A percentile compares a stretch with the other conserved stretches of the same genome.
These are phyloP conservation scores for Gamarada debralockiae DNA, from an alignment of 495 filamentous ascomycete genomes.

Conservation along the genomic window DNA sequence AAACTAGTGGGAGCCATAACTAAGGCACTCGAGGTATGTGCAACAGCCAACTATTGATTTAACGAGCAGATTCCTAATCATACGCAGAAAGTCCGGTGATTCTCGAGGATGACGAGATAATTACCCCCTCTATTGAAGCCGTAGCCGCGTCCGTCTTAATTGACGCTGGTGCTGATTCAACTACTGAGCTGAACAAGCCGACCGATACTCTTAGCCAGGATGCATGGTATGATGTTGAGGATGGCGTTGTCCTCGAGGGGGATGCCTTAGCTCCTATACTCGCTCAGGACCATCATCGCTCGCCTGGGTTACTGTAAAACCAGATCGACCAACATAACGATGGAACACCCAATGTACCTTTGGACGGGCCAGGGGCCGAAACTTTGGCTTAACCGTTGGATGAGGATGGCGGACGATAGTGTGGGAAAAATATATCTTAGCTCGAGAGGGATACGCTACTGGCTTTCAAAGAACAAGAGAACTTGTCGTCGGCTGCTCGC, in stretches of 20 bases:
- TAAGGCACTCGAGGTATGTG: background rate
- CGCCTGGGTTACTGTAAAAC: background rate
- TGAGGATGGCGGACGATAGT: background rate
- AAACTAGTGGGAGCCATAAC: background rate
- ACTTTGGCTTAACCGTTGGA: background rate
- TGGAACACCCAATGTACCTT: conserved; percentile 4
- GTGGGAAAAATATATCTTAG: conserved; percentile 1
- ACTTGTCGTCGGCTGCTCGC: background rate
- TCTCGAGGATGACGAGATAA: background rate
- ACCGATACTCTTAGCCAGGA: background rate
- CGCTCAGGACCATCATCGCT: conserved; percentile 1
- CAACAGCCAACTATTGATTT: background rate
- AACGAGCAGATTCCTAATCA: background rate
- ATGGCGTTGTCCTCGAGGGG: background rate
- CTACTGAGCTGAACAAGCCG: background rate
- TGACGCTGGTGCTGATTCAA: background rate
- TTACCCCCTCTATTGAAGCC: background rate
- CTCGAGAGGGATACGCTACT: conserved; percentile 6
- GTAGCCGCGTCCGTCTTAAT: background rate
- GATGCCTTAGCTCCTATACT: background rate
- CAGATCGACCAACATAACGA: background rate
- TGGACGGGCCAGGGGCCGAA: background rate
- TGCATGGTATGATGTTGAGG: background rate
- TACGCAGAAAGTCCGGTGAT: conserved; percentile 2
- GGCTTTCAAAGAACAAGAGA: conserved; percentile 8